Base-by-base conservation (phyloP, 441 rosid species). In the Macaranga tanarius region DNA sequence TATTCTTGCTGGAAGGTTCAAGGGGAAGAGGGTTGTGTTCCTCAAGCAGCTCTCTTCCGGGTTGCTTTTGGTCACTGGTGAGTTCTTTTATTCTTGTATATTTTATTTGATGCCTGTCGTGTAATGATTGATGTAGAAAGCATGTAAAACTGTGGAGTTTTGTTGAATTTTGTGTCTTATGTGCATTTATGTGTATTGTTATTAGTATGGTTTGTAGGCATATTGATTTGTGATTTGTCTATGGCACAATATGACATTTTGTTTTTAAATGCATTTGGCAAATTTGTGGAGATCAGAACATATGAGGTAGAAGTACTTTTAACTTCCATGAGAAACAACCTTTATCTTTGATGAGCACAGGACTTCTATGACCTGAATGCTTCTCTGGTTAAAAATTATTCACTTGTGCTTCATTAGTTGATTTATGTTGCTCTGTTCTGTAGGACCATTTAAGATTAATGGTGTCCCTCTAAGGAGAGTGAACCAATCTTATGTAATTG, bases 11-110 rank as follows among this genome's bases (percentile, higher is more conserved):
- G 98, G 98, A 69, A 86, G 94, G 79, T 92, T 90, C 80, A 93
- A 87, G 85, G 98, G 97, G 2, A 92, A 93, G 91, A 90, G 97
- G 72, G 96, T 90, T 79, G 97, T 93, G 64, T 93, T 90, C 73
- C 75, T 93, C 70, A 90, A 92, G 89, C 97, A 93, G 79, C 98
- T 91, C 75, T 1, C 94, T 34, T 91, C 96, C 61, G 98, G 97
- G 42, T 79, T 93, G 86, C 97, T 91, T 75, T 65, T 93, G 34
- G 83, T 91, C 15, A 84, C 97, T 50, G 97, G 98, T 93, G 13
- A 75, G 87, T 68, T 20, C 11, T n/a, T n/a, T 2, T 62, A 25
- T 51, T 50, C 31, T 62, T 7, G 20, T 2, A 22, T 59, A 10
- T 10, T 22, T 25, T 13, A 9, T 20, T 58, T 34, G 38, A 34